Evolutionary conservation across 140 eudicot genomes (phyloP).

Genomic region (Erigeron philadelphicus): DNA sequence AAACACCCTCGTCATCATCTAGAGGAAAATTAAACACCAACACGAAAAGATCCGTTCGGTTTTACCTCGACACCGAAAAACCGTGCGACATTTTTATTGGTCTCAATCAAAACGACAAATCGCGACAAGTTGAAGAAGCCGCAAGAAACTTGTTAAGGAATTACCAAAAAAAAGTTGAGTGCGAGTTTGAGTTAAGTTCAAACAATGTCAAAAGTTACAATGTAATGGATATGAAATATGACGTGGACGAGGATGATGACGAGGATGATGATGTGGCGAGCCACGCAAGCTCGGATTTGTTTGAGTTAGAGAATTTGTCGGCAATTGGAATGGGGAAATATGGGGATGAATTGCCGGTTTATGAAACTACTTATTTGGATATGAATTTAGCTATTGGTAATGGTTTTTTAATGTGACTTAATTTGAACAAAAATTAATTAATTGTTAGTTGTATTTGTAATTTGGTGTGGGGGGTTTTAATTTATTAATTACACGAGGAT

Average conservation of each 20-base stretch:
- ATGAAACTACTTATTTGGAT: constrained; percentile 65
- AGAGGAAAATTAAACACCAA: constrained; percentile 43
- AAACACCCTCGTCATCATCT: constrained; percentile 45
- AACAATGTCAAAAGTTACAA: background rate
- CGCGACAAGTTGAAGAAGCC: constrained; percentile 56
- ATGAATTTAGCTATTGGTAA: constrained; percentile 57
- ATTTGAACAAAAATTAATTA: constrained; percentile 13
- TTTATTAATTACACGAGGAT: background rate
- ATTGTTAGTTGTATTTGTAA: constrained; percentile 13
- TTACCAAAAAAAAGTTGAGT: constrained; percentile 48
- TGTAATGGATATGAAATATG: constrained; percentile 24
- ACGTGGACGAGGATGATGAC: constrained; percentile 40
- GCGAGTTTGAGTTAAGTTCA: constrained; percentile 22
- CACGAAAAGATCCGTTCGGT: constrained; percentile 52
- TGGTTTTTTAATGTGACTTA: constrained; percentile 41
- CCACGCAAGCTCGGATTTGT: constrained; percentile 70
- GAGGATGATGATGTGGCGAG: constrained; percentile 67
- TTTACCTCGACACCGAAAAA: constrained; percentile 40
- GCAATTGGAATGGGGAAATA: constrained; percentile 63
- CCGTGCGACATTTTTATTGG: too few species aligned
- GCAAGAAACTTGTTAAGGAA: constrained; percentile 58
- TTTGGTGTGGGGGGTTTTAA: constrained; percentile 30
- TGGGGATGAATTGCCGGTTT: constrained; percentile 84
- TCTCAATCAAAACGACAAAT: constrained; percentile 32
- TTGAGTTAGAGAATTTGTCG: constrained; percentile 68